Conservation (phyloP, 2,329 filamentous ascomycete genomes). For the Byssothecium circinans region DNA sequence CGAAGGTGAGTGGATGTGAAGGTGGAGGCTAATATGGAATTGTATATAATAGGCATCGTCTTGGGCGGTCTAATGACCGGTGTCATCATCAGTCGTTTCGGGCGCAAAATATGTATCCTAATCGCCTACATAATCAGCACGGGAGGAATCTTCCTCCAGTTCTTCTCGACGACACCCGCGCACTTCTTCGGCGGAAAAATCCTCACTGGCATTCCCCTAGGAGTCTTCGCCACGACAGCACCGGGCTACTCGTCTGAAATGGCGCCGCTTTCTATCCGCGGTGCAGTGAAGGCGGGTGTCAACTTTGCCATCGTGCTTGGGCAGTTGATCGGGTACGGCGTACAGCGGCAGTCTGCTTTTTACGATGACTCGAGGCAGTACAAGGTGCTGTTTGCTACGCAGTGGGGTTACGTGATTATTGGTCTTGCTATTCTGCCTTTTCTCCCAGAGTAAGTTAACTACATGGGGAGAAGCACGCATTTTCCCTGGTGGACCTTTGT, state of each 20-base stretch:
- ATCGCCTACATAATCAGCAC: slow-evolving; percentile 16
- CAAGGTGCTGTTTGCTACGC: slow-evolving; percentile 32
- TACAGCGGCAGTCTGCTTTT: slow-evolving; percentile 22
- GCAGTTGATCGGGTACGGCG: slow-evolving; percentile 18
- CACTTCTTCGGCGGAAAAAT: slow-evolving; percentile 19
- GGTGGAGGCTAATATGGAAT: too few species aligned
- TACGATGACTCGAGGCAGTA: slow-evolving; percentile 25
- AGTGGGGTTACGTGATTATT: slow-evolving; percentile 36
- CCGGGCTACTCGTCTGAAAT: slow-evolving; percentile 17
- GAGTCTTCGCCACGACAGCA: slow-evolving; percentile 15
- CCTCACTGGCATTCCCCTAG: slow-evolving; percentile 16
- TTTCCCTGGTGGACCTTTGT: too few species aligned
- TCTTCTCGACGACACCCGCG: slow-evolving; percentile 14
- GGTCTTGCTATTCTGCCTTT: slow-evolving; percentile 33
- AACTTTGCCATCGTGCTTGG: slow-evolving; percentile 22
- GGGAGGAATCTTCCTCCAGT: slow-evolving; percentile 20
- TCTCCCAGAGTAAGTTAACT: slow-evolving; percentile 37
- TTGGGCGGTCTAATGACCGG: slow-evolving; percentile 17
- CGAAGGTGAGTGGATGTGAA: not conserved
- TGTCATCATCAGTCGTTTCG: slow-evolving; percentile 13
- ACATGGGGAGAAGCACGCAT: too few species aligned
- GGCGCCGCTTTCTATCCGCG: slow-evolving; percentile 15
- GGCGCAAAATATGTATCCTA: slow-evolving; percentile 17
- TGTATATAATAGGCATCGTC: slow-evolving; percentile 12
- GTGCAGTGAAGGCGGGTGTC: slow-evolving; percentile 16